Evolutionary conservation across 352 stramenopile species (phyloP).

Genomic region (Phytophthora pistaciae): DNA sequence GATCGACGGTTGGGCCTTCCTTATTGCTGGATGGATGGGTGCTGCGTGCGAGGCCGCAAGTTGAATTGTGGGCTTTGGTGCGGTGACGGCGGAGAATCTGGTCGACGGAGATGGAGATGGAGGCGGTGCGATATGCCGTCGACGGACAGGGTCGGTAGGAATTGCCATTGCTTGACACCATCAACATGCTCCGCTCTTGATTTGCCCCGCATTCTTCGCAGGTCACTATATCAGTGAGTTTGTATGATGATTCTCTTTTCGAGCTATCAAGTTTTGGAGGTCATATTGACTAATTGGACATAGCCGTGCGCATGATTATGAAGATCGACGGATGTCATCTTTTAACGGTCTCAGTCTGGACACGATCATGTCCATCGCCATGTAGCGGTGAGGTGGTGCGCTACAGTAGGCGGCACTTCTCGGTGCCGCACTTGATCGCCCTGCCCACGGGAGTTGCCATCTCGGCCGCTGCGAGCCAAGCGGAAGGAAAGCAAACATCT

Average conservation of each 20-base stretch:
- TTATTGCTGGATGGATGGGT: not conserved
- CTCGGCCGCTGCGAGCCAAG: not conserved
- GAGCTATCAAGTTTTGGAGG: not conserved
- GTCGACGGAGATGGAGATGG: constrained; percentile 3
- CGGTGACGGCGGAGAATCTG: not conserved
- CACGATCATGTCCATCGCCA: not conserved
- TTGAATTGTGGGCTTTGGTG: not conserved
- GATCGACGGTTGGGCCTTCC: not conserved
- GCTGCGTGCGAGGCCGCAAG: not conserved
- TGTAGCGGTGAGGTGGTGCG: too few relatives aligned
- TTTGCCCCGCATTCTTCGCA: not conserved
- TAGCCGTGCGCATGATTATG: not conserved
- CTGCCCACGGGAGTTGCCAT: too few relatives aligned
- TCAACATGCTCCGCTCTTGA: not conserved
- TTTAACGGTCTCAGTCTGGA: not conserved
- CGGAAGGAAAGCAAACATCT: constrained; percentile 18
- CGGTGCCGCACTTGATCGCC: too few relatives aligned
- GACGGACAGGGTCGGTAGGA: not conserved
- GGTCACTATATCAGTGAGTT: not conserved
- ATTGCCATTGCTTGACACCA: not conserved
- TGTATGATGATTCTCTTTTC: not conserved
- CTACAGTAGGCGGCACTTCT: too few relatives aligned
- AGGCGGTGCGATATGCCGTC: constrained; percentile 23
- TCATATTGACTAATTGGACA: not conserved
- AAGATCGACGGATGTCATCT: not conserved